These are phyloP conservation scores for Sporothrix luriei DNA, from an alignment of 2,329 filamentous ascomycete species.

Conservation along the genomic window DNA sequence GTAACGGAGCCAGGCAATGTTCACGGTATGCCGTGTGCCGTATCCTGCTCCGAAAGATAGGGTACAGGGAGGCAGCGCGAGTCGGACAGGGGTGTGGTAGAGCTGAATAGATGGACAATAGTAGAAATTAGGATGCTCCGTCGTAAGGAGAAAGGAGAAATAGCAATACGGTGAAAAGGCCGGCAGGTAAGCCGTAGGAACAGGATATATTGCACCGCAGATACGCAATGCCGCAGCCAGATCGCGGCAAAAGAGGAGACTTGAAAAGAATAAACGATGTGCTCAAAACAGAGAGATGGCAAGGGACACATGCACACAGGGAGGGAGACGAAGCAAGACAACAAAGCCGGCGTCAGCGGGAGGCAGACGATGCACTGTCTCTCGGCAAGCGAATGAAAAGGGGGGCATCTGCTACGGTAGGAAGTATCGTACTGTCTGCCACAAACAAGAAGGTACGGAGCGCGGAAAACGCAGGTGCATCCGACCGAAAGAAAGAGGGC, in stretches of 20 bases:
- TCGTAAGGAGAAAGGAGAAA: slow-evolving; percentile 9
- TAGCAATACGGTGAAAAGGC: neutral
- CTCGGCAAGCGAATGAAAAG: slow-evolving; percentile 4
- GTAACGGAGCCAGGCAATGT: neutral
- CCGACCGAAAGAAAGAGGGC: neutral
- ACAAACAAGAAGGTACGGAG: slow-evolving; percentile 12
- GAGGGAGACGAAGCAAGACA: slow-evolving; percentile 12
- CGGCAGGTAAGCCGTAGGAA: slow-evolving; percentile 8
- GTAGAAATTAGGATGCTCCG: slow-evolving; percentile 23
- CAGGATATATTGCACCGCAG: slow-evolving; percentile 21
- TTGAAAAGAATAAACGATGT: neutral
- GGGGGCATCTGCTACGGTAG: slow-evolving; percentile 7
- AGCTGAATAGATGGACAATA: slow-evolving; percentile 10
- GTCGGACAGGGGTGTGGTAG: slow-evolving; percentile 4
- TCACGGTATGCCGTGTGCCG: too few species aligned
- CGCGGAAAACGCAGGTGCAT: neutral
- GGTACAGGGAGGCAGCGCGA: slow-evolving; percentile 4
- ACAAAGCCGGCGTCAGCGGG: neutral
- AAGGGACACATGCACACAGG: neutral
- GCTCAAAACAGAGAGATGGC: neutral
- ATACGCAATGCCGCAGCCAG: slow-evolving; percentile 18
- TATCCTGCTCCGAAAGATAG: too few species aligned
- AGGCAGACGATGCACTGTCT: slow-evolving; percentile 3
- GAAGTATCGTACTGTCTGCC: neutral
- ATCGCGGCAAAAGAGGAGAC: slow-evolving; percentile 21